Conservation (phyloP, 192 early-diverging fungal genomes). For the Gryganskiella cystojenkinii region DNA sequence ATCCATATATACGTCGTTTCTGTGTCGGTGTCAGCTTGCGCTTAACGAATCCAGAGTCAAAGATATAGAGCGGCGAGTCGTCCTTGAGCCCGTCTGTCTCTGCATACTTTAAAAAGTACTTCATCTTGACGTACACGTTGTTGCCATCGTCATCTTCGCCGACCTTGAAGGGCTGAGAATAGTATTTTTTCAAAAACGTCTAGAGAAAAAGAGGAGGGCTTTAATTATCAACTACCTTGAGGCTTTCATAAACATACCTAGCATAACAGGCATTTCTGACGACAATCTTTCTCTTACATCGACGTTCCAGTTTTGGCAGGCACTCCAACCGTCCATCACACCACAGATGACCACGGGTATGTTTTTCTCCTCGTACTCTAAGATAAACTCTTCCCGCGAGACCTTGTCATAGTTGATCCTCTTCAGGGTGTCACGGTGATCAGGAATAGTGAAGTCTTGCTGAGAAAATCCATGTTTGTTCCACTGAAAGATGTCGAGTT, state of each 20-base stretch:
- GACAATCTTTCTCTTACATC: slow-evolving; percentile 58
- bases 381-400: slow-evolving; percentile 68
- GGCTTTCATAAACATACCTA: not conserved
- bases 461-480: slow-evolving; percentile 58
- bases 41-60: slow-evolving; percentile 76
- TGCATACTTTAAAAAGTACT: slow-evolving; percentile 70
- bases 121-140: slow-evolving; percentile 71
- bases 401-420: slow-evolving; percentile 66
- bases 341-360: slow-evolving; percentile 72
- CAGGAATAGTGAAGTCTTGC: slow-evolving; percentile 63
- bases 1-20: slow-evolving; percentile 39
- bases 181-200: slow-evolving; percentile 61
- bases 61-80: slow-evolving; percentile 85
- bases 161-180: slow-evolving; percentile 76
- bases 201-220: slow-evolving; percentile 19
- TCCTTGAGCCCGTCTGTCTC: slow-evolving; percentile 61
- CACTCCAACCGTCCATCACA: slow-evolving; percentile 66
- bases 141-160: slow-evolving; percentile 84
- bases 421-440: slow-evolving; percentile 56
- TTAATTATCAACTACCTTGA: no score
- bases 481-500: slow-evolving; percentile 75
- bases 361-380: slow-evolving; percentile 60
- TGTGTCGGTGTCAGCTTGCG: slow-evolving; percentile 41
- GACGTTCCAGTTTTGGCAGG: slow-evolving; percentile 64
- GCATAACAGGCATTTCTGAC: not conserved